These are phyloP conservation scores for Candida sp. DNA, from an alignment of 1,139 yeast species.

Conservation along the genomic window DNA sequence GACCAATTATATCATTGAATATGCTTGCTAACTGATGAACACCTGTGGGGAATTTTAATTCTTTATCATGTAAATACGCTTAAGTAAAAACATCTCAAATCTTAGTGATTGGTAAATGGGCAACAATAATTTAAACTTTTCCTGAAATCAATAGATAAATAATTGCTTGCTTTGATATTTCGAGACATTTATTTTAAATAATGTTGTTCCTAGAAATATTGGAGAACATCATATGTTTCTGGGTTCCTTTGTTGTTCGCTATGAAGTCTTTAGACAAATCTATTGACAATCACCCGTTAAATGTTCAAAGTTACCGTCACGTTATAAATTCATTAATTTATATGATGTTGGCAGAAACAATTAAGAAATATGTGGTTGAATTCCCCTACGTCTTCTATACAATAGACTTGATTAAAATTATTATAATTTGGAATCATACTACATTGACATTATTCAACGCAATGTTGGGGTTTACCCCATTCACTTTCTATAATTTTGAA, in stretches of 20 bases:
- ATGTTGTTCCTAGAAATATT: background rate
- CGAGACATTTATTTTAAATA: too few relatives aligned
- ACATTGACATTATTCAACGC: background rate
- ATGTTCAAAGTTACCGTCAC: slow-evolving; percentile 1
- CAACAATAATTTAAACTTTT: background rate
- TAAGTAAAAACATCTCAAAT: too few relatives aligned
- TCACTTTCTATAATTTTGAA: background rate
- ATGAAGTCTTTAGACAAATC: slow-evolving; percentile 1
- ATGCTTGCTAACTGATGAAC: too few relatives aligned
- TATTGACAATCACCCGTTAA: background rate
- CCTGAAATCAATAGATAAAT: background rate
- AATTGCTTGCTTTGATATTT: background rate
- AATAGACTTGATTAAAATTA: background rate
- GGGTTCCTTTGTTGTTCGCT: background rate
- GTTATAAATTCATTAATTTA: background rate
- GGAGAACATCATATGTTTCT: background rate
- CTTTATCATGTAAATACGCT: too few relatives aligned
- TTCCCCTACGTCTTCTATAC: background rate
- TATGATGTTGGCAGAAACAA: background rate
- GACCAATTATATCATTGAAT: too few relatives aligned
- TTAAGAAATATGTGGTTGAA: background rate
- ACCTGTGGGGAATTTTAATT: too few relatives aligned
- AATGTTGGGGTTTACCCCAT: background rate
- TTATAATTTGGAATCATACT: background rate
- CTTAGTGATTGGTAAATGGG: background rate